Evolutionary conservation across 148 eudicot genomes (phyloP).

Genomic region (Chenopodium quinoa): DNA sequence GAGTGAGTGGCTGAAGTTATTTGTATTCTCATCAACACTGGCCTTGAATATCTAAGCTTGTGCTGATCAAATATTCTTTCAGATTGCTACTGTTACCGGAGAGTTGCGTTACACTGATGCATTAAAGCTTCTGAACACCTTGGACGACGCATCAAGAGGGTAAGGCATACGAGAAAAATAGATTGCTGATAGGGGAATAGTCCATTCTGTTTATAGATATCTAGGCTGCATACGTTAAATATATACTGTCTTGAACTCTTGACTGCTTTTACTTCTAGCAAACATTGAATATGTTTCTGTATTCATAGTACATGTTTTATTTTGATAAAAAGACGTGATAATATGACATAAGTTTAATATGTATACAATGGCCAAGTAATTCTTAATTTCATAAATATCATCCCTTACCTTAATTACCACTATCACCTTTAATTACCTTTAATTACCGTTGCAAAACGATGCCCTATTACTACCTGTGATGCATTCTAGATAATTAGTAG

Average conservation of each 20-base stretch:
- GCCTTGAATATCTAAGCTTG: neutral
- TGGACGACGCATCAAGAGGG: slow-evolving; percentile 88
- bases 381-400: neutral
- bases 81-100: slow-evolving; percentile 75
- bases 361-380: neutral
- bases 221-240: neutral
- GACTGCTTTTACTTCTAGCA: neutral
- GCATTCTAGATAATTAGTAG: neutral
- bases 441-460: neutral
- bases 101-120: slow-evolving; percentile 80
- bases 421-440: neutral
- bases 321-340: neutral
- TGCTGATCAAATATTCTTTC: slow-evolving; percentile 26
- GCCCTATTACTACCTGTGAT: neutral
- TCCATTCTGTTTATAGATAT: neutral
- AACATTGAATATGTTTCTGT: neutral
- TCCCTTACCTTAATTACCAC: neutral
- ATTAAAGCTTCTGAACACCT: slow-evolving; percentile 48
- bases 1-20: slow-evolving; percentile 54
- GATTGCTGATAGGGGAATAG: neutral
- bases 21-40: slow-evolving; percentile 7
- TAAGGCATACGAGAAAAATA: slow-evolving; percentile 31
- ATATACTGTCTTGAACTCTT: neutral
- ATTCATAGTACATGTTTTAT: too few relatives aligned
- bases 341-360: neutral